Base-by-base conservation (phyloP, 2,329 filamentous ascomycete genomes). In the Penicillium sp. region DNA sequence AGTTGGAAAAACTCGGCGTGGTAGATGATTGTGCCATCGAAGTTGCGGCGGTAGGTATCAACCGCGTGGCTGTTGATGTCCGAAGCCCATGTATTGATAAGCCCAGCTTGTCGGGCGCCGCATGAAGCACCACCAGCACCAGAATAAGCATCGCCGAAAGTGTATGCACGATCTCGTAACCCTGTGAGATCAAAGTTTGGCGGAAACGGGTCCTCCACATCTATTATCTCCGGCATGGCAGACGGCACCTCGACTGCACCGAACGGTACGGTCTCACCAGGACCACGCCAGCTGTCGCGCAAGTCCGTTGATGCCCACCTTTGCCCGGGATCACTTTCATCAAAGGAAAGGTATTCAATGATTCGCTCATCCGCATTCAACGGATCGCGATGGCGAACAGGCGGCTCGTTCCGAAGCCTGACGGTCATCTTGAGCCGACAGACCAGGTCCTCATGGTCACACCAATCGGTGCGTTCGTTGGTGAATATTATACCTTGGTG, bases 61-160 rank as follows among this genome's bases (percentile, higher is more conserved):
- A 81, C 81, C 0, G 87, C 87, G 13, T 77, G 67, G 0, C 60
- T 18, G 49, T 82, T 80, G 16, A 81, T 76, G 60, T 95, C 90
- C 10, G 92, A 80, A 0, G 81, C 85, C 67, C 82, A 84, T 22
- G 74, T 71, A 0, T 89, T 63, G 3, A 76, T 69, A 13, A 91
- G 71, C 0, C 88, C 87, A 0, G 81, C 81, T 44, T 73, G 64
- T 11, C 64, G 51, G 0, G 87, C 87, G 0, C 87, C 89, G 2
- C 80, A 74, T 0, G 87, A 88, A 1, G 83, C 81, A 4, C 89
- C 89, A 0, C 90, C 89, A 1, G 81, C 87, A 1, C 89, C 88
- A 30, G 83, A 87, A 56, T 89, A 94, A 0, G 81, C 78, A 63
- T 94, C 90, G 1, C 83, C 87, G 22, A 86, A 82, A 0, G 84